phyloP scores from a whole-genome alignment of 352 stramenopile genomes.

The Globisporangium nagaii region DNA sequence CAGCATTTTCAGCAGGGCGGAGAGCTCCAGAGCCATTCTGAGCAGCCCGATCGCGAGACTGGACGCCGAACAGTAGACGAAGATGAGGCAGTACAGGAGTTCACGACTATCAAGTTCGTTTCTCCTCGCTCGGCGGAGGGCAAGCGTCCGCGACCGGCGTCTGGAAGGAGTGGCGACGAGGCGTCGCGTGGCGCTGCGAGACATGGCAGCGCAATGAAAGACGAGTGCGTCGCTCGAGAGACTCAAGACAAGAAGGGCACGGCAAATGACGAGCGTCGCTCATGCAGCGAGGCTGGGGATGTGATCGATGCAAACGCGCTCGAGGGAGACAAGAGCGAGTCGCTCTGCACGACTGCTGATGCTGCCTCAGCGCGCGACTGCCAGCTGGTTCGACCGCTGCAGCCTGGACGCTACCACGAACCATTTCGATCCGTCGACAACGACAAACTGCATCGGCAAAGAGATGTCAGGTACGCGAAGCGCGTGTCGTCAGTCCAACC shows the following conservation, averaged over 20 bases:
- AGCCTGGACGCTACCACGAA: slow-evolving; percentile 12
- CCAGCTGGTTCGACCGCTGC: slow-evolving; percentile 5
- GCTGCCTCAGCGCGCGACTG: background rate
- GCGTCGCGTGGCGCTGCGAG: background rate
- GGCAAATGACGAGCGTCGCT: background rate
- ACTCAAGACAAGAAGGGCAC: no score
- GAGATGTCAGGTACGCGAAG: background rate
- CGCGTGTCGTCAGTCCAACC: no score
- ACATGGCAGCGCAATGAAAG: no score
- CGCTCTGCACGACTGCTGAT: background rate
- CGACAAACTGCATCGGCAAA: background rate
- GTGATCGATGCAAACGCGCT: background rate
- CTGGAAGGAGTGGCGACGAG: background rate
- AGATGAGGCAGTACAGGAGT: background rate
- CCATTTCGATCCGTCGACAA: slow-evolving; percentile 9
- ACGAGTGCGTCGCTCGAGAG: no score
- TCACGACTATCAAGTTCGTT: slow-evolving; percentile 2
- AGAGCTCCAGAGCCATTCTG: no score
- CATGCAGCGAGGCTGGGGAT: background rate
- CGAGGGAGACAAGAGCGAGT: background rate
- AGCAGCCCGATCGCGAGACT: no score
- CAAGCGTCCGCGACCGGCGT: background rate
- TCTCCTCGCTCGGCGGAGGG: slow-evolving; percentile 1
- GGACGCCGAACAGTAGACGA: no score
- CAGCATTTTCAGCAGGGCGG: no score